Evolutionary conservation across 352 stramenopile species (phyloP), one percentile per base, ranked within the genome.

Genomic region (Pythium pyrilobum): DNA sequence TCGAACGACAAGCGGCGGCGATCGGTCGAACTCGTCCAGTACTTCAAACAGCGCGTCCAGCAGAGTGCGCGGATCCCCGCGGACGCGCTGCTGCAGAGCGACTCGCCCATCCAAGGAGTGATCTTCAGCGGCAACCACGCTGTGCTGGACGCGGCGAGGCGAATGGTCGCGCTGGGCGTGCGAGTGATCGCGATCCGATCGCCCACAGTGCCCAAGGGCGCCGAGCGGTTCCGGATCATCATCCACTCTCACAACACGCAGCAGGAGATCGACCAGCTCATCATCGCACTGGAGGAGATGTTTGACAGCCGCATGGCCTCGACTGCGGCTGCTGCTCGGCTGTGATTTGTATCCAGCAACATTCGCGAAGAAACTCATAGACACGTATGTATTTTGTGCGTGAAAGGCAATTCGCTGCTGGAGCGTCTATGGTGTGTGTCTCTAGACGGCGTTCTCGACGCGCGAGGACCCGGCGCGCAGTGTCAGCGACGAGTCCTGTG

Each of bases 151-250:
- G 88, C 97, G 10, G 92, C 92, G 37, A 25, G 69, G 25, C 45
- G 72, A 23, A 67, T 98, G 43, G 71, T 59, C 28, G 43, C 57
- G 5, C 63, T 71, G 41, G 81, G 85, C 24, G 95, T 98, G 53
- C 81, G 91, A 55, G 85, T 98, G 28, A 91, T 96, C 64, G 84
- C 96, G 21, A 98, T 99, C 64, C 89, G 96, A 16, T 92, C 89
- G 27, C 96, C 96, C 11, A 99, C 96, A 2, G 96, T 99, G 1
- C 76, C 94, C 16, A 90, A 87, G 47, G 95, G 95, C 39, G 71
- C 85, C 29, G 96, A 99, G 69, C 81, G 96, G 28, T 89, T 99
- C 62, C 87, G 96, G 33, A 94, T 99, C 32, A 94, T 98, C 55
- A 71, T 99, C 27, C 96, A 99, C 77, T 72, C 88, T 9, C 76